phyloP scores from a whole-genome alignment of 2,329 filamentous ascomycete genomes.

The Sclerotinia minor region DNA sequence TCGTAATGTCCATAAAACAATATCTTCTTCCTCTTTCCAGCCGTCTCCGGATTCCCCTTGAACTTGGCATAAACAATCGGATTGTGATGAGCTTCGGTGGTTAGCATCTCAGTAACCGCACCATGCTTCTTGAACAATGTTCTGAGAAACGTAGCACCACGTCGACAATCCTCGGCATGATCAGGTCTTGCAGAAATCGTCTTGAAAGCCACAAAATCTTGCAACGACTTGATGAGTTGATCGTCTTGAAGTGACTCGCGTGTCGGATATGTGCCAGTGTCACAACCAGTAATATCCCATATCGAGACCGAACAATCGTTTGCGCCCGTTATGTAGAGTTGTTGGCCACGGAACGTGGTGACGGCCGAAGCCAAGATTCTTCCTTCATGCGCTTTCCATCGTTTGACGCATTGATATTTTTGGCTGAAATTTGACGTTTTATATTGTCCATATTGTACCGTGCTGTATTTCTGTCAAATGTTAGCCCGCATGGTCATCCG shows the following conservation, averaged over 20 bases:
- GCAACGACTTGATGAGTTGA: slow-evolving; percentile 68
- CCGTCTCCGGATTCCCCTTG: slow-evolving; percentile 67
- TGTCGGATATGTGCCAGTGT: slow-evolving; percentile 34
- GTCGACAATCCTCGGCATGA: slow-evolving; percentile 86
- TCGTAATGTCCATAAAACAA: slow-evolving; percentile 99
- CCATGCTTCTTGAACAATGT: slow-evolving; percentile 90
- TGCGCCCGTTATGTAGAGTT: slow-evolving; percentile 91
- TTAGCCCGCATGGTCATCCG: background rate
- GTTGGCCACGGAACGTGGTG: slow-evolving; percentile 66
- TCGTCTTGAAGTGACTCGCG: slow-evolving; percentile 46
- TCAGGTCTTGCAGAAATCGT: slow-evolving; percentile 86
- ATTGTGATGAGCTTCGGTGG: slow-evolving; percentile 73
- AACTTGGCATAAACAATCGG: slow-evolving; percentile 94
- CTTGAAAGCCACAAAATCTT: slow-evolving; percentile 86
- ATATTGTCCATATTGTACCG: slow-evolving; percentile 62
- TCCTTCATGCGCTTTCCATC: slow-evolving; percentile 82
- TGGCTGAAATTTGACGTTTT: slow-evolving; percentile 61
- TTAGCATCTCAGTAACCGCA: slow-evolving; percentile 86
- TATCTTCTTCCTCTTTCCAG: slow-evolving; percentile 74
- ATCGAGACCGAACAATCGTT: slow-evolving; percentile 89
- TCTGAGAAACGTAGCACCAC: slow-evolving; percentile 87
- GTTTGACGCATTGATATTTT: slow-evolving; percentile 76
- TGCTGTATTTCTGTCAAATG: slow-evolving; percentile 60
- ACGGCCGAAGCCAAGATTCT: slow-evolving; percentile 84
- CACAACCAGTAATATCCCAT: slow-evolving; percentile 67